A percentile compares a stretch with the other conserved stretches of the same genome.
These are phyloP conservation scores for Atalantia buxifolia DNA, from an alignment of 345 rosid species.

Conservation along the genomic window DNA sequence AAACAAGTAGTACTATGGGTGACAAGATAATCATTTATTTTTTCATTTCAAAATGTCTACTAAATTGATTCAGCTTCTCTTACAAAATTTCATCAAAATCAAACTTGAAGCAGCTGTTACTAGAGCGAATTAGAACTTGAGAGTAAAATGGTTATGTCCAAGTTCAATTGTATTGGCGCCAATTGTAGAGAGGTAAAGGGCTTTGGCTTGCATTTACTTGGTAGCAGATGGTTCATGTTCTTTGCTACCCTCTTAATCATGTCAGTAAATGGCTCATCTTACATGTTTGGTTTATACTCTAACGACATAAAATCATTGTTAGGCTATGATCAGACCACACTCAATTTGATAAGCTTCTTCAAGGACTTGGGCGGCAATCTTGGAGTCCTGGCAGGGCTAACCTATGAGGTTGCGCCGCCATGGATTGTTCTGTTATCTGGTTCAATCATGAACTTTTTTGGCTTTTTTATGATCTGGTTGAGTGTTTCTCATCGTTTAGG, in stretches of 20 bases:
- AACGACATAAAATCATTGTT: constrained; percentile 35
- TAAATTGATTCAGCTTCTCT: background rate
- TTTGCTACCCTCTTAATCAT: constrained; percentile 38
- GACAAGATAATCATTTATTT: too few relatives aligned
- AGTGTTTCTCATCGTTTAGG: constrained; percentile 2
- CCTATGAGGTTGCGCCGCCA: constrained; percentile 49
- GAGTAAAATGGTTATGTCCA: constrained; percentile 9
- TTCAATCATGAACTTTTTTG: constrained; percentile 48
- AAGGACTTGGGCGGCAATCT: constrained; percentile 60
- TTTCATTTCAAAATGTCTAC: too few relatives aligned
- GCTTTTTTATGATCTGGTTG: constrained; percentile 51
- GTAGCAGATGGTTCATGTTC: constrained; percentile 56
- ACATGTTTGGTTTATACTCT: constrained; percentile 50
- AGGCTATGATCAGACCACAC: constrained; percentile 51
- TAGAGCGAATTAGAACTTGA: too few relatives aligned
- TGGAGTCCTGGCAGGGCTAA: constrained; percentile 44
- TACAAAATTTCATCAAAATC: background rate
- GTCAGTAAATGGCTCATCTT: constrained; percentile 52
- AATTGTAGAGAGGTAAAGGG: constrained; percentile 26
- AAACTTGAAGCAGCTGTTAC: too few relatives aligned
- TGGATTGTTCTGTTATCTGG: constrained; percentile 49
- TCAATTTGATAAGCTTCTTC: constrained; percentile 47
- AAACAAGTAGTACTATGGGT: too few relatives aligned
- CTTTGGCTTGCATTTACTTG: constrained; percentile 30
- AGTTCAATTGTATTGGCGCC: constrained; percentile 6